These are phyloP conservation scores for Aspergillus sp. DNA, from an alignment of 2,329 filamentous ascomycete genomes.

Conservation along the genomic window DNA sequence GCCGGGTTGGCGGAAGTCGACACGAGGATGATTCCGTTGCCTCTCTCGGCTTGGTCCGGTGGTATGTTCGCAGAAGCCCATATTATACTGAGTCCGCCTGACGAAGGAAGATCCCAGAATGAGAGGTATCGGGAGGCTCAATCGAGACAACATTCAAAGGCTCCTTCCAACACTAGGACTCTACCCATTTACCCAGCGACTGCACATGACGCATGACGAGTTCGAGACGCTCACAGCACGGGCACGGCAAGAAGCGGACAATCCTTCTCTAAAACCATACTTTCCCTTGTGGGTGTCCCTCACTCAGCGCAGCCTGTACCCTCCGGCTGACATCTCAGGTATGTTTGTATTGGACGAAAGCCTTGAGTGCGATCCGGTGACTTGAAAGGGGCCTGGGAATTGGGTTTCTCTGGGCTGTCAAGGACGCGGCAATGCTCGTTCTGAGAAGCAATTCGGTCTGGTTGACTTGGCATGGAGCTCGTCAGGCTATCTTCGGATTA, in stretches of 20 bases:
- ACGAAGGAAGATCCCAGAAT: conserved; percentile 30
- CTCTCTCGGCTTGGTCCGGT: conserved; percentile 60
- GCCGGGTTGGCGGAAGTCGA: conserved; percentile 63
- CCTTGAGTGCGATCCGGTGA: conserved; percentile 9
- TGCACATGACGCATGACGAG: conserved; percentile 32
- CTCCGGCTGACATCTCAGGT: conserved; percentile 22
- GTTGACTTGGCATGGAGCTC: neutral
- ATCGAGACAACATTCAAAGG: conserved; percentile 27
- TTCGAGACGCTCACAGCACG: conserved; percentile 28
- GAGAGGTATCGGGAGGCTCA: conserved; percentile 33
- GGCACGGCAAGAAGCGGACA: conserved; percentile 30
- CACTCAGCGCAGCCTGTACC: neutral
- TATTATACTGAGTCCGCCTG: conserved; percentile 6
- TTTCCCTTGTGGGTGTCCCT: conserved; percentile 34
- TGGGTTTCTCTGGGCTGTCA: too few relatives aligned
- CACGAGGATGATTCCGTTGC: conserved; percentile 54
- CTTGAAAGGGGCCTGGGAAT: neutral
- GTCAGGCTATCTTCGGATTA: neutral
- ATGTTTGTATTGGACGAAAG: conserved; percentile 36
- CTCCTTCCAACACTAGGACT: conserved; percentile 34
- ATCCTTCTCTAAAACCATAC: conserved; percentile 33
- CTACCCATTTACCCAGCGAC: conserved; percentile 36
- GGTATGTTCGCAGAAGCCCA: conserved; percentile 38
- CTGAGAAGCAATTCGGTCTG: neutral
- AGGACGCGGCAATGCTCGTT: too few relatives aligned